Base-by-base conservation (phyloP, 345 rosid species). In the Salix koriyanagi region DNA sequence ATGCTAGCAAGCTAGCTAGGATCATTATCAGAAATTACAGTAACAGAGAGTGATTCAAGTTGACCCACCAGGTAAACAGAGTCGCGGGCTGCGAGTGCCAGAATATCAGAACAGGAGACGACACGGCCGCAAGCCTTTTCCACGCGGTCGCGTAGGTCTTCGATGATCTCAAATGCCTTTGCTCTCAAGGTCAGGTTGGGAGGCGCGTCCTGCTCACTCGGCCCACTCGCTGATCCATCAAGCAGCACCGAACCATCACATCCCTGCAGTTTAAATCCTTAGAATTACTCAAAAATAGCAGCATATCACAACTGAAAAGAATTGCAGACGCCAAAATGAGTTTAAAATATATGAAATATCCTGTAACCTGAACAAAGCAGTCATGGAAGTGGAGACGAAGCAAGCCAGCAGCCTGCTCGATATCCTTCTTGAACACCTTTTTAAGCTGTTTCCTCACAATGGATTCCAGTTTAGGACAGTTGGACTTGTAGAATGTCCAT, bases 341-440 rank as follows among this genome's bases (percentile, higher is more conserved):
- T 15, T 19, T 12, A 0, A 28, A 64, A 12, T 6, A 7, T 15
- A 7, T 56, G 61, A 64, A 16, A 25, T 14, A 28, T 37, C 36
- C 6, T 2, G n/a, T 18, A 64, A 91, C 98, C 97, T 88, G 88
- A 73, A 94, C 98, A 66, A 92, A 94, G 91, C 98, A 94, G 76
- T 92, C 97, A 52, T 94, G 98, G 85, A 94, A 94, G 80, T 91
- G 97, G 73, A 91, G 89, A 72, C 97, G 97, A 54, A 92, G 94
- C 71, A 92, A 80, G 66, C 91, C 98, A n/a, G 98, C 98, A 69
- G 97, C 98, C 71, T 86, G 93, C 75, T 92, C 98, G 42, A 90
- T 84, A 37, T 92, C 98, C 19, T 82, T 76, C 80, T 83, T 85
- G 84, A 94, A 87, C 9, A 85, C 88, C 76, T 91, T 88, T 80